These are phyloP conservation scores for Fonsecaea pugnacius DNA, from an alignment of 2,329 filamentous ascomycete genomes.

Conservation along the genomic window DNA sequence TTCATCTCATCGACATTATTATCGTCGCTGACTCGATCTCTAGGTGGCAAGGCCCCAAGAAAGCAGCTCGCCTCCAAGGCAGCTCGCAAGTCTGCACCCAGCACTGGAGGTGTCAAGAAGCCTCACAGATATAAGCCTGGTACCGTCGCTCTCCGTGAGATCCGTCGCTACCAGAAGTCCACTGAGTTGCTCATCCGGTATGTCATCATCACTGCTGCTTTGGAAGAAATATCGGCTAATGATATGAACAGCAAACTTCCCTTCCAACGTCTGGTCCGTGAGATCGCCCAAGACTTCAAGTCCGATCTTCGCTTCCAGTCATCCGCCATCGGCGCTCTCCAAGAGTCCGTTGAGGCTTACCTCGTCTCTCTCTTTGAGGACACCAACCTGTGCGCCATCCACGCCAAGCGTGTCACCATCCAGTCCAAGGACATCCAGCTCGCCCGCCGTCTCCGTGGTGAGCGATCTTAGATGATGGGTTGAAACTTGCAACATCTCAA, in stretches of 20 bases:
- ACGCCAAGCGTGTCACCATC: conserved; percentile 99
- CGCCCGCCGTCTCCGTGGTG: conserved; percentile 90
- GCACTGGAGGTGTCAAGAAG: conserved; percentile 97
- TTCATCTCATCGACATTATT: conserved; percentile 33
- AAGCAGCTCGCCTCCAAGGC: conserved; percentile 99
- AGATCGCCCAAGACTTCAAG: conserved; percentile 96
- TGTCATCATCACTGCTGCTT: conserved; percentile 57
- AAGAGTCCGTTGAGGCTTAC: conserved; percentile 99
- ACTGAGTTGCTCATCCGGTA: conserved; percentile 87
- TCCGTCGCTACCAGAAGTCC: conserved; percentile 96
- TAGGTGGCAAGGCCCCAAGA: conserved; percentile 71
- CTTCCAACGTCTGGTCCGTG: conserved; percentile 95
- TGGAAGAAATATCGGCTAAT: conserved; percentile 93
- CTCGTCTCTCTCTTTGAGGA: conserved; percentile 98
- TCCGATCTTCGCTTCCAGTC: conserved; percentile 97
- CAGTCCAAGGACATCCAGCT: conserved; percentile 94
- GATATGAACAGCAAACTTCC: conserved; percentile 94
- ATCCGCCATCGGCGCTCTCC: conserved; percentile 92
- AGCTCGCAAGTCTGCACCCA: conserved; percentile 96
- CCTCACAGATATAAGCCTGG: conserved; percentile 87
- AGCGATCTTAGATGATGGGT: conserved; percentile 70
- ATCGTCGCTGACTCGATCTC: conserved; percentile 34
- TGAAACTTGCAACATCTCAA: conserved; percentile 26
- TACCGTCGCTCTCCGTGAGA: conserved; percentile 97
- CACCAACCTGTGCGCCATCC: conserved; percentile 97